These are phyloP conservation scores for Penicillium hordei DNA, from an alignment of 2,329 filamentous ascomycete species.

Conservation along the genomic window DNA sequence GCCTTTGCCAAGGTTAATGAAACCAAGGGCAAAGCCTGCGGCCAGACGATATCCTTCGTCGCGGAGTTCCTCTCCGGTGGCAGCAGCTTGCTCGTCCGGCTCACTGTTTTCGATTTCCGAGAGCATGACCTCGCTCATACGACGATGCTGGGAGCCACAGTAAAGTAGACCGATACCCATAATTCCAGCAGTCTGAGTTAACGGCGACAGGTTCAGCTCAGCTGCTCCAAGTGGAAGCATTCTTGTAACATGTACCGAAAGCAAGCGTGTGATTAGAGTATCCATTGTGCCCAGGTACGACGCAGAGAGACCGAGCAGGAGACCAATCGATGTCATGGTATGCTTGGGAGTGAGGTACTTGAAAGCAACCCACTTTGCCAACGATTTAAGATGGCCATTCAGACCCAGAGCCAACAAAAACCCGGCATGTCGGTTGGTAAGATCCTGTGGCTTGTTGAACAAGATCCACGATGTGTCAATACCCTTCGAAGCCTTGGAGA, in stretches of 20 bases:
- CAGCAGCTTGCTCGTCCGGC: slow-evolving; percentile 65
- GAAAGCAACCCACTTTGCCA: slow-evolving; percentile 98
- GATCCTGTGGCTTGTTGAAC: slow-evolving; percentile 91
- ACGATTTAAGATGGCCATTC: slow-evolving; percentile 88
- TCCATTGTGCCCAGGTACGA: slow-evolving; percentile 98
- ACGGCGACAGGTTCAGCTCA: slow-evolving; percentile 86
- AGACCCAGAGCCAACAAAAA: slow-evolving; percentile 87
- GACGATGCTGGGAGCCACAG: slow-evolving; percentile 89
- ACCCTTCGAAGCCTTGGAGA: slow-evolving; percentile 83
- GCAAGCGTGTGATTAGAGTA: slow-evolving; percentile 82
- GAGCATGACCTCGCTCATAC: slow-evolving; percentile 99
- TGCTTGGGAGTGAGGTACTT: slow-evolving; percentile 99
- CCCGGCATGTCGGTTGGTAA: slow-evolving; percentile 94
- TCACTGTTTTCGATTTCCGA: slow-evolving; percentile 92
- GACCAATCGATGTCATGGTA: slow-evolving; percentile 96
- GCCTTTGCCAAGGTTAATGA: slow-evolving; percentile 92
- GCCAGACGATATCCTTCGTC: slow-evolving; percentile 96
- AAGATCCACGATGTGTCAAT: slow-evolving; percentile 99
- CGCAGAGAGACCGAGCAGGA: slow-evolving; percentile 87
- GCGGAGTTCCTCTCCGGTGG: slow-evolving; percentile 71
- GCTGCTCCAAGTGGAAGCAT: slow-evolving; percentile 91
- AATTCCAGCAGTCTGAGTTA: slow-evolving; percentile 92
- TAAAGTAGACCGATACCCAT: slow-evolving; percentile 97
- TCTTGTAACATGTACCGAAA: slow-evolving; percentile 93
- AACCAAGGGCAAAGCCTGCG: slow-evolving; percentile 86